phyloP scores from a whole-genome alignment of 257 asterid genomes.

The Schizonepeta tenuifolia region DNA sequence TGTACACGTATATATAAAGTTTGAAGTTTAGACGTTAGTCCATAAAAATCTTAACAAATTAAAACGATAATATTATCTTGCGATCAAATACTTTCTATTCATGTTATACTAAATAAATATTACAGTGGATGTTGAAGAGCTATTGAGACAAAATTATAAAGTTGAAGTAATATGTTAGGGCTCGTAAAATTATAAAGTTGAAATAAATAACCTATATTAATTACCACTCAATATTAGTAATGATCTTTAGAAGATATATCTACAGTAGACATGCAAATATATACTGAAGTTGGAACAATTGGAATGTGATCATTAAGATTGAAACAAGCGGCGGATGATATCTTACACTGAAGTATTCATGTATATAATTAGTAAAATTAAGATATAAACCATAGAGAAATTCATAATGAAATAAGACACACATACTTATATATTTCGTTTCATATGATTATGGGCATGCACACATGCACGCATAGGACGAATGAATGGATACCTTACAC shows the following conservation, averaged over 20 bases:
- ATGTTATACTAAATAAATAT: neutral
- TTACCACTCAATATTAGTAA: neutral
- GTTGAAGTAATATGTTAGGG: no score
- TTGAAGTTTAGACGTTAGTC: neutral
- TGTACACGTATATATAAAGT: constrained; percentile 2
- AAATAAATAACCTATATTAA: neutral
- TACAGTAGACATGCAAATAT: no score
- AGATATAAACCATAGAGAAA: no score
- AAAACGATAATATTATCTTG: neutral
- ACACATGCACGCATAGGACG: no score
- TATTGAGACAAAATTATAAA: neutral
- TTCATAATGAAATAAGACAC: no score
- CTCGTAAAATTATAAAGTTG: neutral
- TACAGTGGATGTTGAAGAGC: neutral
- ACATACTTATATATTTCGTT: no score
- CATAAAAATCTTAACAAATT: neutral
- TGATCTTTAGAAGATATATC: neutral
- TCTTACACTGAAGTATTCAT: neutral
- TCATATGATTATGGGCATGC: no score
- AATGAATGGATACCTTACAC: no score
- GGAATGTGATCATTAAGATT: no score
- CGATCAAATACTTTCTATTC: neutral
- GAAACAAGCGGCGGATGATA: no score
- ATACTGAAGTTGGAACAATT: no score
- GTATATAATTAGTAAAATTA: neutral